phyloP scores from a whole-genome alignment of 805 yeast genomes.

The Soucietia sequanensis region DNA sequence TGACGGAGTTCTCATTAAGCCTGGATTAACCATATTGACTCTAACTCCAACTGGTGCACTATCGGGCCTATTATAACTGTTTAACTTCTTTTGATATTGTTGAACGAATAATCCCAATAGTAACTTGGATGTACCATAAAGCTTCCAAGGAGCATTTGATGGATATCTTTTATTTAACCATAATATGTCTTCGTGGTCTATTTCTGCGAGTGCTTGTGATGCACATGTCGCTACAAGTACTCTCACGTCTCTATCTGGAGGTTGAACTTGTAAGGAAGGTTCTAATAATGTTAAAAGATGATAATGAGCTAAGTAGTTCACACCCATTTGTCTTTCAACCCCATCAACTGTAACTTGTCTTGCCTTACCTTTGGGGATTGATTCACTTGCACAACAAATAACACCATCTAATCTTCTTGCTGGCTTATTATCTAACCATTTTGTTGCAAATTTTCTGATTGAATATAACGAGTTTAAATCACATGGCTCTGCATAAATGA shows the following conservation, averaged over 20 bases:
- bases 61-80: conserved; percentile 63
- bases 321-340: conserved; percentile 78
- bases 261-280: conserved; percentile 87
- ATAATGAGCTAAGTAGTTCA: conserved; percentile 77
- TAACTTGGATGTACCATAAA: conserved; percentile 80
- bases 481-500: conserved; percentile 90
- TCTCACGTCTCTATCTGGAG: conserved; percentile 92
- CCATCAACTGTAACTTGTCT: conserved; percentile 78
- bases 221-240: conserved; percentile 77
- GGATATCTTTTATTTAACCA: conserved; percentile 64
- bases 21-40: conserved; percentile 83
- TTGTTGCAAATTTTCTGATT: conserved; percentile 86
- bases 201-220: conserved; percentile 64
- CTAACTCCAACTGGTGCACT: conserved; percentile 68
- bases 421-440: conserved; percentile 88
- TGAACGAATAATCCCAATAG: conserved; percentile 71
- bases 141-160: conserved; percentile 61
- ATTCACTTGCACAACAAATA: conserved; percentile 82
- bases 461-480: conserved; percentile 73
- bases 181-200: conserved; percentile 63
- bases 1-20: conserved; percentile 84
- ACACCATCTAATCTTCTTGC: conserved; percentile 91
- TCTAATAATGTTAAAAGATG: conserved; percentile 76
- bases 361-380: conserved; percentile 65
- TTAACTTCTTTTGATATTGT: conserved; percentile 70